These are phyloP conservation scores for Erysimum cheiri DNA, from an alignment of 441 rosid genomes.

Conservation along the genomic window DNA sequence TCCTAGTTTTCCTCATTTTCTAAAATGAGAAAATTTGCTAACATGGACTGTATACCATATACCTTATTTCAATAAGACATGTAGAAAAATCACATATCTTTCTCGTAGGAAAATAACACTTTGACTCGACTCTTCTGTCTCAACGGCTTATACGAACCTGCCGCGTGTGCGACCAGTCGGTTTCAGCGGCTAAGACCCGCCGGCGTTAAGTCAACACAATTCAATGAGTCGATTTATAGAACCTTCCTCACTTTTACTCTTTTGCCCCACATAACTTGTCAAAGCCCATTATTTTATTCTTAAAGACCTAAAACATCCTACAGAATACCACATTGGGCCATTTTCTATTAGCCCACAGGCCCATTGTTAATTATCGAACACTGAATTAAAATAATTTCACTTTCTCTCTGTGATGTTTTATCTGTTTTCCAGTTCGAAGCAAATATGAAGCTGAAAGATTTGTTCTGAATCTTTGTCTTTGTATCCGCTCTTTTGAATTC, in stretches of 20 bases:
- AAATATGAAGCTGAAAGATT: constrained; percentile 24
- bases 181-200: constrained; percentile 21
- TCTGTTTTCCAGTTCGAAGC: constrained; percentile 17
- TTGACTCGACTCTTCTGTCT: constrained; percentile 15
- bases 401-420: constrained; percentile 9
- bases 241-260: constrained; percentile 26
- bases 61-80: neutral
- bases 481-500: neutral
- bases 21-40: constrained; percentile 10
- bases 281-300: constrained; percentile 17
- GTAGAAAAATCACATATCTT: neutral
- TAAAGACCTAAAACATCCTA: neutral
- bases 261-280: constrained; percentile 19
- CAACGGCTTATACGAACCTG: constrained; percentile 10
- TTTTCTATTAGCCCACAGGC: neutral
- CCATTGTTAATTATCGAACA: neutral
- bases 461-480: constrained; percentile 24
- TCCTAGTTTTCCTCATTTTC: neutral
- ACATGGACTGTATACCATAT: no score
- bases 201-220: constrained; percentile 24
- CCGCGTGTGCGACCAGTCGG: constrained; percentile 36
- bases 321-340: neutral
- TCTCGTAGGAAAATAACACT: neutral
- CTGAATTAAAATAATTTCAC: neutral
- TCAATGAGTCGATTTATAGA: constrained; percentile 11